phyloP scores from a whole-genome alignment of 2,329 filamentous ascomycete species.

The Fusarium sp. region DNA sequence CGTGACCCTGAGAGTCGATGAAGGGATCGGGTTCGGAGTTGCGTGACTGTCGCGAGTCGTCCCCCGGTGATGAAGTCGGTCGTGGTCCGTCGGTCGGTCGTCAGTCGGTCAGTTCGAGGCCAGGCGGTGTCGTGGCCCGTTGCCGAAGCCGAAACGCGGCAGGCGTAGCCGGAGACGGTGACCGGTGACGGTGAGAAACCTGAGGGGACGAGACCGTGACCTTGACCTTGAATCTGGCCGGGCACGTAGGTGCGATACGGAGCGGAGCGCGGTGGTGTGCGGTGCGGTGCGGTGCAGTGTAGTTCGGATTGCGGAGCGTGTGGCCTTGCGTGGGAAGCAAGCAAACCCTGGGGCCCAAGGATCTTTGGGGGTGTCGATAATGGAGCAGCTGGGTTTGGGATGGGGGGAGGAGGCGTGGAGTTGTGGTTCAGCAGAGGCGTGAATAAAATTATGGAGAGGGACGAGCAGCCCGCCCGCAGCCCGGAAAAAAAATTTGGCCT shows the following conservation, averaged over 20 bases:
- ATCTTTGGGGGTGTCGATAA: slow-evolving; percentile 58
- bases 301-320: slow-evolving; percentile 45
- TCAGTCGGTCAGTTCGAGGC: slow-evolving; percentile 17
- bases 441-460: slow-evolving; percentile 47
- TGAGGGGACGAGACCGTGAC: slow-evolving; percentile 25
- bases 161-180: slow-evolving; percentile 25
- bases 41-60: slow-evolving; percentile 26
- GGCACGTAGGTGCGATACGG: slow-evolving; percentile 40
- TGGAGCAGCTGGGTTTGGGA: slow-evolving; percentile 46
- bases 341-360: slow-evolving; percentile 46
- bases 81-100: slow-evolving; percentile 10
- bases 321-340: slow-evolving; percentile 37
- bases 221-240: slow-evolving; percentile 37
- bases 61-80: slow-evolving; percentile 21
- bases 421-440: slow-evolving; percentile 51
- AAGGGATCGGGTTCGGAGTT: slow-evolving; percentile 13
- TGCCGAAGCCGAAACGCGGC: slow-evolving; percentile 36
- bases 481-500: slow-evolving; percentile 31
- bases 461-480: slow-evolving; percentile 32
- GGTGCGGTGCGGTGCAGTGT: slow-evolving; percentile 31
- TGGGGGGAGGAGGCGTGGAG: slow-evolving; percentile 55
- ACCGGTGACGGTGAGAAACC: slow-evolving; percentile 35
- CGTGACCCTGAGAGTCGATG: slow-evolving; percentile 14
- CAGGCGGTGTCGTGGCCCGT: slow-evolving; percentile 32
- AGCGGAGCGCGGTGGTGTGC: slow-evolving; percentile 40